Evolutionary conservation across 768 basidiomycete species (phyloP).

Genomic region (Paxillus ammoniavirescens): DNA sequence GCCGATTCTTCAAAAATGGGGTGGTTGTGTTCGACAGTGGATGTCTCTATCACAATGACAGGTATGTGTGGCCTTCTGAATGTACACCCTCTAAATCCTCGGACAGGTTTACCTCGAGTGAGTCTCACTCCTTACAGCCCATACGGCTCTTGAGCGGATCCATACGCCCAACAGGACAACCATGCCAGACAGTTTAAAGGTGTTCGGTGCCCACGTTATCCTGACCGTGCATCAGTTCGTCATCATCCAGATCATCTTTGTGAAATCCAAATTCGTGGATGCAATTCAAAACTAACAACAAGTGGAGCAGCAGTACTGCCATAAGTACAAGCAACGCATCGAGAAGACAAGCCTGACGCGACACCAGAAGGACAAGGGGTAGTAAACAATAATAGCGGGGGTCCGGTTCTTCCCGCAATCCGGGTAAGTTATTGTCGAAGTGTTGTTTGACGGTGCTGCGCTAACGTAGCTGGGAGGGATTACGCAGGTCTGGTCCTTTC

Average conservation of each 20-base stretch:
- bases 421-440: too few species aligned
- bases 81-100: neutral
- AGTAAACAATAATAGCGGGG: constrained; percentile 76
- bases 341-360: constrained; percentile 93
- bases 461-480: too few species aligned
- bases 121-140: constrained; percentile 22
- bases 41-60: too few species aligned
- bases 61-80: too few species aligned
- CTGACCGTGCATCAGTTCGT: constrained; percentile 15
- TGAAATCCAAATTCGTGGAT: constrained; percentile 79
- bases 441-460: too few species aligned
- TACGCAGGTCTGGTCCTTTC: too few species aligned
- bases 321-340: constrained; percentile 77
- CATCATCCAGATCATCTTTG: constrained; percentile 49
- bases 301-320: constrained; percentile 77
- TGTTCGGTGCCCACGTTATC: too few species aligned
- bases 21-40: too few species aligned
- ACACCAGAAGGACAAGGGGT: constrained; percentile 84
- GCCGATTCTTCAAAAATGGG: too few species aligned
- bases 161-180: constrained; percentile 65
- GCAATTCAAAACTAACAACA: constrained; percentile 83
- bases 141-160: constrained; percentile 47
- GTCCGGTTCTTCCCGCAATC: too few species aligned
- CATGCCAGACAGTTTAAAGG: neutral
- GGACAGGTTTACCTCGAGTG: constrained; percentile 53